Percentiles rank a stretch among this genome's conserved stretches.
phyloP scores from a whole-genome alignment of 1,139 yeast genomes.

The Arxiozyma slooffiae region DNA sequence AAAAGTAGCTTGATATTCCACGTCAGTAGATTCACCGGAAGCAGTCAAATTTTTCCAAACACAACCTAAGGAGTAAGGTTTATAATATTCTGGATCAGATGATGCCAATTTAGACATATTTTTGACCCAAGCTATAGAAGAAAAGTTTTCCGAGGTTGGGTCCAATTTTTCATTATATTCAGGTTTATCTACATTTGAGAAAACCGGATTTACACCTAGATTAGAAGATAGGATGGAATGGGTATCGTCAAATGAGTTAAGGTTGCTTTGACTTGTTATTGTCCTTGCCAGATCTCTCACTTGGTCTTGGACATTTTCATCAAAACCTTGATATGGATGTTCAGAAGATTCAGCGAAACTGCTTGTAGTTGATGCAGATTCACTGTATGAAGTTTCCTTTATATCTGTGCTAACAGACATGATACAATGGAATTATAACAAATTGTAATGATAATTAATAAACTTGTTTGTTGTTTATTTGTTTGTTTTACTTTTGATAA shows the following conservation, averaged over 20 bases:
- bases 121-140: constrained; percentile 61
- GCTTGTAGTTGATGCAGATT: constrained; percentile 3
- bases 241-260: not conserved
- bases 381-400: constrained; percentile 1
- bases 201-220: constrained; percentile 17
- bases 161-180: constrained; percentile 40
- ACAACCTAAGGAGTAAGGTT: constrained; percentile 56
- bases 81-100: constrained; percentile 55
- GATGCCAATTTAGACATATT: constrained; percentile 50
- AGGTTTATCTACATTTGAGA: constrained; percentile 10
- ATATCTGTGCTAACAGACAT: constrained; percentile 4
- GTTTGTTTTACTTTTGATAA: no score
- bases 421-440: not conserved
- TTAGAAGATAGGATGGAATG: constrained; percentile 4
- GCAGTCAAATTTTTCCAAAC: constrained; percentile 62
- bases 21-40: constrained; percentile 64
- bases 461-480: not conserved
- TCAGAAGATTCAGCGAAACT: constrained; percentile 5
- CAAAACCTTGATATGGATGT: constrained; percentile 16
- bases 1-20: constrained; percentile 72
- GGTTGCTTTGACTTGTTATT: constrained; percentile 6
- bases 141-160: constrained; percentile 49
- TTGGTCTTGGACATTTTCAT: constrained; percentile 10
- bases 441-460: not conserved
- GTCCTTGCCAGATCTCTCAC: constrained; percentile 12